A percentile compares a stretch with the other conserved stretches of the same genome.
Conservation (phyloP, 2,329 filamentous ascomycete genomes). For the Erysiphe pulchra region DNA sequence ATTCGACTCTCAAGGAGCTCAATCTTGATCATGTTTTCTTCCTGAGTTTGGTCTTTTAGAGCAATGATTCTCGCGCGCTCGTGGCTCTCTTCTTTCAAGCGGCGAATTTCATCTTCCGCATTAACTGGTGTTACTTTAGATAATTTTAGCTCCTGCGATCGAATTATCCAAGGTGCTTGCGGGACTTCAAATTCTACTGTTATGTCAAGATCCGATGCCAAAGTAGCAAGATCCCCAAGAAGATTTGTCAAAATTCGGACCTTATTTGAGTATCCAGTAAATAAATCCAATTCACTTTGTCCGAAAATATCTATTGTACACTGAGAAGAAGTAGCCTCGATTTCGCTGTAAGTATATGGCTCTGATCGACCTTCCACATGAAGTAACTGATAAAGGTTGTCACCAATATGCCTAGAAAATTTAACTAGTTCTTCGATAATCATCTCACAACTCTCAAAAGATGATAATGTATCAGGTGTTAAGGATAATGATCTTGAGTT, state of each 20-base stretch:
- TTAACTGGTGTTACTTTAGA: constrained; percentile 60
- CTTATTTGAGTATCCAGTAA: constrained; percentile 40
- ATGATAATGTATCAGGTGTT: constrained; percentile 35
- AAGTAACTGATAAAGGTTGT: constrained; percentile 36
- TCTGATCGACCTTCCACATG: constrained; percentile 46
- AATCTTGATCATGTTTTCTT: constrained; percentile 75
- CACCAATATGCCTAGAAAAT: constrained; percentile 40
- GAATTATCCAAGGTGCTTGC: constrained; percentile 57
- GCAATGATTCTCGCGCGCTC: constrained; percentile 49
- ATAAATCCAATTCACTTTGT: constrained; percentile 37
- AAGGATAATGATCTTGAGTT: constrained; percentile 51
- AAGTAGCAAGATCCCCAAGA: constrained; percentile 42
- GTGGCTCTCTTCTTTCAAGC: constrained; percentile 54
- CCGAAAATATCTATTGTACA: constrained; percentile 26
- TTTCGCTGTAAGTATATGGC: constrained; percentile 38
- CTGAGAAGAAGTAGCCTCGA: constrained; percentile 34
- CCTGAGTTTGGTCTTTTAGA: constrained; percentile 55
- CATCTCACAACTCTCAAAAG: constrained; percentile 44
- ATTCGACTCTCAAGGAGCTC: constrained; percentile 76
- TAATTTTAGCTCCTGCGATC: constrained; percentile 58
- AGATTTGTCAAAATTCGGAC: constrained; percentile 37
- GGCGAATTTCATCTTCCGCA: constrained; percentile 60
- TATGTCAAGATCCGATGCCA: constrained; percentile 44
- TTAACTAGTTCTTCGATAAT: constrained; percentile 37
- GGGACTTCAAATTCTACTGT: constrained; percentile 57